Evolutionary conservation across 208 protist genomes (phyloP).

Genomic region (Acanthamoeba lenticulata): DNA sequence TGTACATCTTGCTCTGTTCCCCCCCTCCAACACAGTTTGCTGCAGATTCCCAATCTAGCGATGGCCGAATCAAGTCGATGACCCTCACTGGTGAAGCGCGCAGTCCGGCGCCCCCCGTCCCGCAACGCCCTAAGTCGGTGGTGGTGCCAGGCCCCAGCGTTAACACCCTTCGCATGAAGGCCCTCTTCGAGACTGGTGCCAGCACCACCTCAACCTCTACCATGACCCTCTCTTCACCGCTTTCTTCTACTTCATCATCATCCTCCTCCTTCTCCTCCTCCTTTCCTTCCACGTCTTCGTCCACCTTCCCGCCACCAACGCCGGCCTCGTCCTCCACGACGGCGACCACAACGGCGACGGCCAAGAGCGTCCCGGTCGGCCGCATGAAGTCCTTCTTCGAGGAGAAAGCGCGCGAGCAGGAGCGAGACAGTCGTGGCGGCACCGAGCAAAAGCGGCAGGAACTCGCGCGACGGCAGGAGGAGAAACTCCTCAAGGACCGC

Average conservation of each 20-base stretch:
- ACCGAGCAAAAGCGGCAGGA: background rate
- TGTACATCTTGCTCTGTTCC: background rate
- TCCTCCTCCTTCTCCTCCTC: background rate
- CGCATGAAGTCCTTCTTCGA: constrained; percentile 66
- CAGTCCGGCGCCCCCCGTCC: background rate
- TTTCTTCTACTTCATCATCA: background rate
- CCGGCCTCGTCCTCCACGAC: background rate
- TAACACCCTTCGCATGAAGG: background rate
- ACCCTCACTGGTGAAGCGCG: background rate
- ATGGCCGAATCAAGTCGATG: background rate
- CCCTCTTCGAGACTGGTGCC: background rate
- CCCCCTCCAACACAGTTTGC: background rate
- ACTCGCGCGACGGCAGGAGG: background rate
- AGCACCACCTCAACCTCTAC: background rate
- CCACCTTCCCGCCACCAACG: background rate
- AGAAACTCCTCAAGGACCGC: background rate
- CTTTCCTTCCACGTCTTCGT: background rate
- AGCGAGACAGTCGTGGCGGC: background rate
- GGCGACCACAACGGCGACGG: background rate
- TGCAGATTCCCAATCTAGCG: too few species aligned
- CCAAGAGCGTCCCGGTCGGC: background rate
- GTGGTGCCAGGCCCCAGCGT: background rate
- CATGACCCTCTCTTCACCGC: background rate
- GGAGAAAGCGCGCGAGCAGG: constrained; percentile 18
- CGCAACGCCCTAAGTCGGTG: background rate